Conservation (phyloP, 139 green algal species). For the Nannochloris sp. region DNA sequence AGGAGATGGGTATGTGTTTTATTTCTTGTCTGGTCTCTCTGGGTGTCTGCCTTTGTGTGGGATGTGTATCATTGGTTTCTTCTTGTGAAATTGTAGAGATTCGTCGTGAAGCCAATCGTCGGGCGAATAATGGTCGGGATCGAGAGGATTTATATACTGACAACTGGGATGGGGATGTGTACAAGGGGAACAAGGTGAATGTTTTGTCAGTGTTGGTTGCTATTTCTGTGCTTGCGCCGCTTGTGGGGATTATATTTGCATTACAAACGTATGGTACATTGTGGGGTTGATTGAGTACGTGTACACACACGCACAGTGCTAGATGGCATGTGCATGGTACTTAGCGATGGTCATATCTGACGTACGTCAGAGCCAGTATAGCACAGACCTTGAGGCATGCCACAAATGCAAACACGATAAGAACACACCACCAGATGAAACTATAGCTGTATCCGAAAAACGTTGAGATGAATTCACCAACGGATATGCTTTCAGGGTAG, state of each 20-base stretch:
- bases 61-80: not conserved
- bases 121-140: constrained; percentile 4
- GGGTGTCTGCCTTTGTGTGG: too few species aligned
- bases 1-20: not conserved
- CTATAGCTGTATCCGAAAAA: constrained; percentile 54
- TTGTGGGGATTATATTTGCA: constrained; percentile 50
- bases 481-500: constrained; percentile 10
- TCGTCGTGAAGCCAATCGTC: not conserved
- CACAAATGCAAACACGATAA: constrained; percentile 43
- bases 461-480: constrained; percentile 27
- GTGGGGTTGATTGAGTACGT: constrained; percentile 59
- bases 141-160: constrained; percentile 61
- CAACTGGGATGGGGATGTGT: constrained; percentile 54
- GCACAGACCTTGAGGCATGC: constrained; percentile 22
- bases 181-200: constrained; percentile 43
- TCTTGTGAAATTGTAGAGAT: not conserved
- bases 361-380: constrained; percentile 41
- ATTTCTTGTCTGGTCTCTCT: not conserved
- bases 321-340: too few species aligned
- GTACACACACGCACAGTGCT: too few species aligned
- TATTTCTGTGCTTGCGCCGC: constrained; percentile 40
- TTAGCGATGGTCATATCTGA: constrained; percentile 14
- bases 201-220: constrained; percentile 29
- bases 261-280: constrained; percentile 47
- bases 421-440: constrained; percentile 41